phyloP scores from a whole-genome alignment of 108 stramenopile genomes.

The Chaetoceros muelleri region DNA sequence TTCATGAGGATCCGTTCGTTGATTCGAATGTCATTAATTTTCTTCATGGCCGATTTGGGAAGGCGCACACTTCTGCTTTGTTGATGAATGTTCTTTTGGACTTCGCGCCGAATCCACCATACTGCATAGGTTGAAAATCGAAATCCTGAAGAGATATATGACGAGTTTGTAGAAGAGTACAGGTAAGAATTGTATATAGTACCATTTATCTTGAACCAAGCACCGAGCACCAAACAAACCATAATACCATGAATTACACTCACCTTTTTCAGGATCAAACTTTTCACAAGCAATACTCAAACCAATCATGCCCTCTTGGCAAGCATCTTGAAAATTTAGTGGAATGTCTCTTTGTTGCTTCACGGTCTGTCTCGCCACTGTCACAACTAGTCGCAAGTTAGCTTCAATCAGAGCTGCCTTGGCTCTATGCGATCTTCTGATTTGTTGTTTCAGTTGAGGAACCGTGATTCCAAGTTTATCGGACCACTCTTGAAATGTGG shows the following conservation, averaged over 20 bases:
- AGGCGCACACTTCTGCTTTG: conserved; percentile 56
- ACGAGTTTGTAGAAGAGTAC: not conserved
- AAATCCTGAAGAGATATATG: conserved; percentile 20
- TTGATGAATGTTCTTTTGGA: conserved; percentile 56
- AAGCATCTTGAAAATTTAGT: conserved; percentile 58
- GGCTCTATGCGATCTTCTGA: conserved; percentile 45
- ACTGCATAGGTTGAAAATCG: conserved; percentile 79
- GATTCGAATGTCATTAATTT: conserved; percentile 48
- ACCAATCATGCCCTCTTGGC: conserved; percentile 78
- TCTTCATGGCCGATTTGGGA: conserved; percentile 48
- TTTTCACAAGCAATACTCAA: conserved; percentile 68
- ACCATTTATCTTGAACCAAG: no score
- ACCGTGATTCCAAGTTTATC: conserved; percentile 31
- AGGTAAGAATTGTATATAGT: not conserved
- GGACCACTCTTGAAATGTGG: conserved; percentile 46
- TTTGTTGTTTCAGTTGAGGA: conserved; percentile 39
- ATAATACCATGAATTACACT: no score
- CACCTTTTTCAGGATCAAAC: conserved; percentile 63
- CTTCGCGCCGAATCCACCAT: conserved; percentile 80
- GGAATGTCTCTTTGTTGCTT: conserved; percentile 21
- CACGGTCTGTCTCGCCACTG: conserved; percentile 45
- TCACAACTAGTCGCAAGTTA: conserved; percentile 60
- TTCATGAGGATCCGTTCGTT: conserved; percentile 30
- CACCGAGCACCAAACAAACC: no score
- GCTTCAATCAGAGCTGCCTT: conserved; percentile 49